These are phyloP conservation scores for Venustampulla echinocandica DNA, from an alignment of 495 filamentous ascomycete genomes.

Conservation along the genomic window DNA sequence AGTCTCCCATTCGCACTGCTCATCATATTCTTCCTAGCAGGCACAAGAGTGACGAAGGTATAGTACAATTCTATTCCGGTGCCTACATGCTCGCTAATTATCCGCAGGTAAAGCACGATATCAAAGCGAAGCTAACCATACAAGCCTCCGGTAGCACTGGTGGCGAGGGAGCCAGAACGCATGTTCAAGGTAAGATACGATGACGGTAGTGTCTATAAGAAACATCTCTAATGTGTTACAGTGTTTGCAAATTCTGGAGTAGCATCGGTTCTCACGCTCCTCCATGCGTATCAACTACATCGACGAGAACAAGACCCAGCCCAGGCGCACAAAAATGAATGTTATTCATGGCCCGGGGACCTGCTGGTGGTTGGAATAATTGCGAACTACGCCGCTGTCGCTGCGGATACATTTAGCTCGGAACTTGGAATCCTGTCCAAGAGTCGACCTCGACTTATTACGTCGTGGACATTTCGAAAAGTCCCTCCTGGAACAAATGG, in stretches of 20 bases:
- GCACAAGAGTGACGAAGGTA: constrained; percentile 76
- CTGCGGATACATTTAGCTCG: constrained; percentile 90
- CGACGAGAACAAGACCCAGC: constrained; percentile 27
- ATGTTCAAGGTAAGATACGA: constrained; percentile 51
- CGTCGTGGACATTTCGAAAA: constrained; percentile 59
- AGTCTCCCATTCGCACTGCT: constrained; percentile 78
- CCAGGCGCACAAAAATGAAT: constrained; percentile 18
- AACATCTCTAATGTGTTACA: not conserved
- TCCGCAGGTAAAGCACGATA: constrained; percentile 67
- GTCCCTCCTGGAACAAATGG: constrained; percentile 92
- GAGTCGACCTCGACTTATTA: constrained; percentile 73
- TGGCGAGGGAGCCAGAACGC: constrained; percentile 72
- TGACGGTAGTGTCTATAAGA: not conserved
- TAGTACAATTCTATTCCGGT: constrained; percentile 23
- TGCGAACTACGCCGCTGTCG: constrained; percentile 80
- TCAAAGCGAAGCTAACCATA: constrained; percentile 74
- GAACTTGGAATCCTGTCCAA: constrained; percentile 88
- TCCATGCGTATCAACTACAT: constrained; percentile 60
- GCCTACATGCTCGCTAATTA: constrained; percentile 8
- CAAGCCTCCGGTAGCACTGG: constrained; percentile 61
- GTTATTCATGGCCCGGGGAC: constrained; percentile 43
- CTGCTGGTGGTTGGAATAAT: constrained; percentile 51
- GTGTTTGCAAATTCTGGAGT: constrained; percentile 83
- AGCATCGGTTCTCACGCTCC: constrained; percentile 61
- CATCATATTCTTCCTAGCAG: constrained; percentile 77